Conservation (phyloP, 352 stramenopile genomes). For the Phytophthora nicotianae region DNA sequence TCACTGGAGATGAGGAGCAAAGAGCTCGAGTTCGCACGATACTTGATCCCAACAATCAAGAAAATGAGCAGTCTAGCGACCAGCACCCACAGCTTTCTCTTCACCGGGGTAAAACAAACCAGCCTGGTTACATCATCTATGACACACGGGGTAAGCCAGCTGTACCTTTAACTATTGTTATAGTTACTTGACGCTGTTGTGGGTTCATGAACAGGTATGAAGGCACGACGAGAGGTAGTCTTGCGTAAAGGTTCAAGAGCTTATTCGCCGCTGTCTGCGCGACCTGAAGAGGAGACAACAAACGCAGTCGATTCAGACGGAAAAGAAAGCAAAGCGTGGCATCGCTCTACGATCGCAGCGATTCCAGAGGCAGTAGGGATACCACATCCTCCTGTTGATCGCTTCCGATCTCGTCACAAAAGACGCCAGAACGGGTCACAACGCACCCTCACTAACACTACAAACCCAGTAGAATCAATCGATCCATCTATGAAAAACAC, state of each 20-base stretch:
- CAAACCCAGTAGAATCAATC: constrained; percentile 1
- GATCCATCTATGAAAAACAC: not conserved
- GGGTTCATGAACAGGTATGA: constrained; percentile 8
- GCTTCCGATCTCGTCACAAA: constrained; percentile 10
- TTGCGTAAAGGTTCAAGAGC: constrained; percentile 26
- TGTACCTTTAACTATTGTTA: not conserved
- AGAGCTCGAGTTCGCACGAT: constrained; percentile 4
- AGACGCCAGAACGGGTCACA: constrained; percentile 4
- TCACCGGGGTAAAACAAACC: constrained; percentile 4
- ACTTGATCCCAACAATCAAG: constrained; percentile 14
- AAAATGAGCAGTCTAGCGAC: not conserved
- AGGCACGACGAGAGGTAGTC: constrained; percentile 20
- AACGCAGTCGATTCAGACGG: not conserved
- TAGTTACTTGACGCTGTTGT: constrained; percentile 1
- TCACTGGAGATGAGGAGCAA: constrained; percentile 25
- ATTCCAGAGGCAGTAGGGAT: constrained; percentile 5
- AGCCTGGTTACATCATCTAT: constrained; percentile 23
- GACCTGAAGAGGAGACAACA: constrained; percentile 9
- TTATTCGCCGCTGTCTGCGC: constrained; percentile 17
- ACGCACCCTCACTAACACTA: not conserved
- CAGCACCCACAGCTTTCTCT: not conserved
- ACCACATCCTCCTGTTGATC: constrained; percentile 21
- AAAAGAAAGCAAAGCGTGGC: constrained; percentile 23
- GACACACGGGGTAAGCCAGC: constrained; percentile 9
- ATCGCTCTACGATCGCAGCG: constrained; percentile 17